Evolutionary conservation across 495 filamentous ascomycete species (phyloP).

Genomic region (Penicillium argentinense): DNA sequence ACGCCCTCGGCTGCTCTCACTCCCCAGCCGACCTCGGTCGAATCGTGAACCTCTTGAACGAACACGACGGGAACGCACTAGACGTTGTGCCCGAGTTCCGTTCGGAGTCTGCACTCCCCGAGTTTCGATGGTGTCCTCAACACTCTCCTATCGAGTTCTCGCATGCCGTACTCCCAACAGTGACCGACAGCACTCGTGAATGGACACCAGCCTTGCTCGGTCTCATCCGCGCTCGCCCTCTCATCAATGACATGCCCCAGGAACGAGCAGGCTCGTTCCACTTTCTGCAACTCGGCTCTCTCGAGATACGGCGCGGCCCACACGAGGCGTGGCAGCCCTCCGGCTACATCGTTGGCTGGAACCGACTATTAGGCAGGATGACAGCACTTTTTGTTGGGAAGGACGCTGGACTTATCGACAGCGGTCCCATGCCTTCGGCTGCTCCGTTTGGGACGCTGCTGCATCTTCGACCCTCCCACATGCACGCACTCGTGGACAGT

Average conservation of each 20-base stretch:
- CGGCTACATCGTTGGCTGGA: slow-evolving; percentile 41
- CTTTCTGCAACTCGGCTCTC: slow-evolving; percentile 38
- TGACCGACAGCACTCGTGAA: slow-evolving; percentile 6
- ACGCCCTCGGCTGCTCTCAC: slow-evolving; percentile 32
- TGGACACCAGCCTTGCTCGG: slow-evolving; percentile 29
- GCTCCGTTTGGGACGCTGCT: slow-evolving; percentile 23
- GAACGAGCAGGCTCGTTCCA: slow-evolving; percentile 19
- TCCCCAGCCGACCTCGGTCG: slow-evolving; percentile 24
- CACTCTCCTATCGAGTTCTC: slow-evolving; percentile 33
- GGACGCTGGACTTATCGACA: slow-evolving; percentile 17
- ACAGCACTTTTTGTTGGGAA: slow-evolving; percentile 30
- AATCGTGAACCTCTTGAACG: slow-evolving; percentile 33
- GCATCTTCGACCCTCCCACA: slow-evolving; percentile 12
- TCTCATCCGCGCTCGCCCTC: slow-evolving; percentile 27
- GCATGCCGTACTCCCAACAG: slow-evolving; percentile 7
- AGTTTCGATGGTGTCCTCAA: slow-evolving; percentile 34
- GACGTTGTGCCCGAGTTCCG: slow-evolving; percentile 12
- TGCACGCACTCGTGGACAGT: slow-evolving; percentile 6
- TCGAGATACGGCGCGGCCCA: slow-evolving; percentile 20
- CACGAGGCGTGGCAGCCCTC: slow-evolving; percentile 28
- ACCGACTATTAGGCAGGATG: slow-evolving; percentile 33
- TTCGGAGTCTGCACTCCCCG: neutral
- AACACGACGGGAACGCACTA: slow-evolving; percentile 27
- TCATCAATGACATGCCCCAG: slow-evolving; percentile 15
- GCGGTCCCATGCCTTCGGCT: slow-evolving; percentile 9